Evolutionary conservation across 139 green algal genomes (phyloP), one percentile per base, ranked within the genome.

Genomic region (Diplosphaera chodatii): DNA sequence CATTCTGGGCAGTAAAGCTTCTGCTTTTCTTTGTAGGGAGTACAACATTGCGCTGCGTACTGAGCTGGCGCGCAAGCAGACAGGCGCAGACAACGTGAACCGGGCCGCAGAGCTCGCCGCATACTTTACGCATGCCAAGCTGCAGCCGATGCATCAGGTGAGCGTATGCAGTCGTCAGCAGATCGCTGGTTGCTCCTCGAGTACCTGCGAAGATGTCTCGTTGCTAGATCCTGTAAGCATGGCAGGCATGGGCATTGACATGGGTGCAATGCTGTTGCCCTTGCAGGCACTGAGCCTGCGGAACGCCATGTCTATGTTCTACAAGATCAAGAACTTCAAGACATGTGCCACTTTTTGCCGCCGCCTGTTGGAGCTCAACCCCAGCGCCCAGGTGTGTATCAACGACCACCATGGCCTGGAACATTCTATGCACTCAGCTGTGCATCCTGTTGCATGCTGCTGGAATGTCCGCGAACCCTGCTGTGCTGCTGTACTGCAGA

Each of bases 91-190:
- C 21, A 87, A 97, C 68, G 80, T 86, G 33, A 67, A 68, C 30
- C 84, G 90, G 32, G 78, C 86, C 27, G 91, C 92, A 5, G 96
- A 99, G 89, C 86, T 99, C 72, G 93, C 96, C 22, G 94, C 93
- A 16, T 99, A 98, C 88, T 98, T 99, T 85, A 99, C 96, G 27
- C 95, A 99, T 87, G 96, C 87, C 87, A 86, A 89, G 48, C 73
- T 90, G 56, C 66, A 82, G 73, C 55, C 55, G 48, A 0, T 66
- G 62, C 62, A 66, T n/a, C 28, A 66, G 29, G 62, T 37, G 62
- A 33, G 62, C n/a, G n/a, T n/a, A n/a, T n/a, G n/a, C n/a, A n/a
- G n/a, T n/a, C n/a, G n/a, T n/a, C n/a, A n/a, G n/a, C n/a, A n/a
- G n/a, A n/a, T n/a, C n/a, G n/a, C n/a, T n/a, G n/a, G n/a, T n/a